Conservation (phyloP, 306 rosid species). For the Neltuma alba region DNA sequence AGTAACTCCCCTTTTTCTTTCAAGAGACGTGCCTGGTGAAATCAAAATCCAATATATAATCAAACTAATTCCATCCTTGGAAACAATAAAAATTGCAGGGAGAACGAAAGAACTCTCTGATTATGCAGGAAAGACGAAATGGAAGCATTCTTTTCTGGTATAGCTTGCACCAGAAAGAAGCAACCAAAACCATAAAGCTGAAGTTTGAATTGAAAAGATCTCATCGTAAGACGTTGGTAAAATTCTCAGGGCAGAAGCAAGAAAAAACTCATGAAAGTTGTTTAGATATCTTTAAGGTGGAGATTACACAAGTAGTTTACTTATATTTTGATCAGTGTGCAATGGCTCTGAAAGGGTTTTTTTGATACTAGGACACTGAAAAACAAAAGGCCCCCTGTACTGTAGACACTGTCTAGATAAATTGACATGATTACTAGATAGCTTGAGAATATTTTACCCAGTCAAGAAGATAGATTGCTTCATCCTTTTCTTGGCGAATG, state of each 20-base stretch:
- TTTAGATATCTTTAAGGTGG: neutral
- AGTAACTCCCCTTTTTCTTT: conserved; percentile 39
- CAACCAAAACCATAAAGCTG: neutral
- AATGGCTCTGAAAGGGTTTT: neutral
- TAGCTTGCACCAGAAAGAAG: neutral
- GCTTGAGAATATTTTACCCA: conserved; percentile 42
- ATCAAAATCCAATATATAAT: neutral
- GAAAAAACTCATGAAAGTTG: neutral
- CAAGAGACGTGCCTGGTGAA: conserved; percentile 34
- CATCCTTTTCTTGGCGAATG: conserved; percentile 39
- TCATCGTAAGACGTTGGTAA: neutral
- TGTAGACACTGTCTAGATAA: neutral
- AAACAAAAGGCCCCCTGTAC: neutral
- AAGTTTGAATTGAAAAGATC: neutral
- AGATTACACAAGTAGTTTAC: neutral
- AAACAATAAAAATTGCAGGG: neutral
- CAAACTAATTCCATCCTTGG: neutral
- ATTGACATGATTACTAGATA: neutral
- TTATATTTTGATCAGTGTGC: neutral
- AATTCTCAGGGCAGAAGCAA: neutral
- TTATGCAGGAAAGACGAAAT: neutral
- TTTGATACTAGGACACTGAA: neutral
- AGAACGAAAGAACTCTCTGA: neutral
- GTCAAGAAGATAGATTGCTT: conserved; percentile 48
- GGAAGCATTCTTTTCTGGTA: neutral